Percentiles rank a stretch among this genome's conserved stretches.
phyloP scores from a whole-genome alignment of 257 asterid species.

The Marsdenia floribunda region DNA sequence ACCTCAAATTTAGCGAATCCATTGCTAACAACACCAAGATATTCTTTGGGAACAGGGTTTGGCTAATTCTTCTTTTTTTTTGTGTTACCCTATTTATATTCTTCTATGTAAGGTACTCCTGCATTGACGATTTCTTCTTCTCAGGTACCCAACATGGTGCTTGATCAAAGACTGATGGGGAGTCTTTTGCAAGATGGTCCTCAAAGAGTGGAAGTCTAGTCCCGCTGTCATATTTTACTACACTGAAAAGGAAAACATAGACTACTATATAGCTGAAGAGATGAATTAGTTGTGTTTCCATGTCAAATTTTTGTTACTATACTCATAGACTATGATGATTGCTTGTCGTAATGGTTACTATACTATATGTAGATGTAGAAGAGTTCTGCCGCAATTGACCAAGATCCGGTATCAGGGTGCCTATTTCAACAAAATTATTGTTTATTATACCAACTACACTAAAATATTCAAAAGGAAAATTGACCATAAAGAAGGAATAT shows the following conservation, averaged over 20 bases:
- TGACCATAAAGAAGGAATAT: too few species aligned
- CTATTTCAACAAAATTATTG: neutral
- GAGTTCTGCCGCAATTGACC: neutral
- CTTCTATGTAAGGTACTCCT: neutral
- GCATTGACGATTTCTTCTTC: conserved; percentile 23
- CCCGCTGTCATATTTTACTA: neutral
- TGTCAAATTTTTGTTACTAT: neutral
- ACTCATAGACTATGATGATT: too few species aligned
- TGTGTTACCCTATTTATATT: conserved; percentile 3
- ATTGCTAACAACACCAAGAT: conserved; percentile 89
- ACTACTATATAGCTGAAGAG: neutral
- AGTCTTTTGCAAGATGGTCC: conserved; percentile 50
- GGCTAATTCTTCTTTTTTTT: neutral
- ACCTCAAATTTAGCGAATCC: conserved; percentile 83
- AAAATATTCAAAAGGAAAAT: too few species aligned
- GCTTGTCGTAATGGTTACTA: too few species aligned
- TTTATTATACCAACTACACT: neutral
- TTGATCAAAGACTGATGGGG: conserved; percentile 82
- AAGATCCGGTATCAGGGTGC: too few species aligned
- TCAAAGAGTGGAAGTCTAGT: conserved; percentile 26
- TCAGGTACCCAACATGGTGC: conserved; percentile 81
- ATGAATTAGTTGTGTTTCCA: neutral
- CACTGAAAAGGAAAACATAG: neutral
- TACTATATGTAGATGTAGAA: too few species aligned
- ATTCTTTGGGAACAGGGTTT: conserved; percentile 87